Percentiles rank a stretch among this genome's conserved stretches.
Evolutionary conservation across 257 asterid species (phyloP).

Genomic region (Fraxinus cuspidata): DNA sequence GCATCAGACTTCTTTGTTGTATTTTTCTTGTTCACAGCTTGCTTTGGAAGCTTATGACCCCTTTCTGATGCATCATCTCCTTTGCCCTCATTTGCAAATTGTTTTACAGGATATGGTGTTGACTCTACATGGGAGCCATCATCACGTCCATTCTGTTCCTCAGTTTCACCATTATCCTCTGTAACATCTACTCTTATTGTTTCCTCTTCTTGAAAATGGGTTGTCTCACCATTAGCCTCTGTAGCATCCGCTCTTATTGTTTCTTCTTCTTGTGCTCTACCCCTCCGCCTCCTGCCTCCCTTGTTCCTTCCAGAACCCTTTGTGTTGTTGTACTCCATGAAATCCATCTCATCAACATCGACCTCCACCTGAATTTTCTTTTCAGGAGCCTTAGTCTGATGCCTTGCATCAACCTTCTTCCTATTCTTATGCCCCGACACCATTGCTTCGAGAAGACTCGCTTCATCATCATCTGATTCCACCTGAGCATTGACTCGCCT

Average conservation of each 20-base stretch:
- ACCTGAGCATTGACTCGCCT: constrained; percentile 30
- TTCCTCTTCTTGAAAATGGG: background rate
- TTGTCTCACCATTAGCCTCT: constrained; percentile 24
- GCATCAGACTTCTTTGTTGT: constrained; percentile 55
- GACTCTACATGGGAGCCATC: constrained; percentile 37
- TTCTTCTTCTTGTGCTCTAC: constrained; percentile 46
- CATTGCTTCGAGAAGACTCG: constrained; percentile 79
- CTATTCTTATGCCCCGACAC: constrained; percentile 55
- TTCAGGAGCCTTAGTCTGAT: constrained; percentile 40
- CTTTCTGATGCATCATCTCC: constrained; percentile 41
- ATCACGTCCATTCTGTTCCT: constrained; percentile 36
- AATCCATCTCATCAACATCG: constrained; percentile 63
- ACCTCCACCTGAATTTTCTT: constrained; percentile 37
- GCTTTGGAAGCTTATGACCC: constrained; percentile 41
- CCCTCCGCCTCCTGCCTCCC: constrained; percentile 67
- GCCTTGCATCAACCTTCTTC: constrained; percentile 35
- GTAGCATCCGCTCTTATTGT: constrained; percentile 26
- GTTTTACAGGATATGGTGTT: constrained; percentile 40
- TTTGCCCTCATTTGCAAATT: constrained; percentile 36
- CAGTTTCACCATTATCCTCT: constrained; percentile 29
- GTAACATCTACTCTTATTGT: constrained; percentile 28
- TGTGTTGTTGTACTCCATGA: constrained; percentile 71
- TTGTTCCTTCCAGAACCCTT: constrained; percentile 63
- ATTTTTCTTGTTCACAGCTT: constrained; percentile 43
- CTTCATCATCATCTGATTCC: constrained; percentile 62